Conservation (phyloP, 148 eudicot genomes). For the Talinum fruticosum region DNA sequence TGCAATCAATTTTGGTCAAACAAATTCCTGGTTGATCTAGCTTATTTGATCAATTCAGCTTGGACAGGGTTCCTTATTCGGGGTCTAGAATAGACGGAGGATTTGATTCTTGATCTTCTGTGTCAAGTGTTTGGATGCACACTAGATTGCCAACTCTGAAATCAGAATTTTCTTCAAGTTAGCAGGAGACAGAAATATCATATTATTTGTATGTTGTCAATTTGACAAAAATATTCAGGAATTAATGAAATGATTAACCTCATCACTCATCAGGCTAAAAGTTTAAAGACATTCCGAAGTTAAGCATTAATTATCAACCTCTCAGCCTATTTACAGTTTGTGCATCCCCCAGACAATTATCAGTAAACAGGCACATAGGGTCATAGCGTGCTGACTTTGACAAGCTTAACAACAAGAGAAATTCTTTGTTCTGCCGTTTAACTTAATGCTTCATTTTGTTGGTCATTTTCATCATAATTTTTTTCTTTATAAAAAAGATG, state of each 20-base stretch:
- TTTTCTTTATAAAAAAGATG: no score
- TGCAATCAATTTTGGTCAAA: background rate
- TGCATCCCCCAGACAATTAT: background rate
- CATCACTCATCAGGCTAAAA: no score
- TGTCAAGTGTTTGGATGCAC: no score
- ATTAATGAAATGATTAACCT: background rate
- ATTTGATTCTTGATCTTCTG: no score
- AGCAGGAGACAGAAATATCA: background rate
- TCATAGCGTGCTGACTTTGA: background rate
- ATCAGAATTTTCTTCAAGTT: background rate
- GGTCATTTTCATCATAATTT: no score
- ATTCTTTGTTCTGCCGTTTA: background rate
- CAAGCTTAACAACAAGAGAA: background rate
- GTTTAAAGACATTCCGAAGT: no score
- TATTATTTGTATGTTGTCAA: background rate
- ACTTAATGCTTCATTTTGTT: no score
- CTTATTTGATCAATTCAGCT: no score
- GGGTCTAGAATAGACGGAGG: no score
- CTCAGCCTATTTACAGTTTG: background rate
- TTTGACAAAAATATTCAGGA: background rate
- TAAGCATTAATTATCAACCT: no score
- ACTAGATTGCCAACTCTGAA: no score
- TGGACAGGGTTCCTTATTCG: no score
- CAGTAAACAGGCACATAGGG: background rate
- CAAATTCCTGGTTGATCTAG: background rate